A percentile compares a stretch with the other conserved stretches of the same genome.
Conservation (phyloP, 163 green algal genomes). For the Volvox carteri region DNA sequence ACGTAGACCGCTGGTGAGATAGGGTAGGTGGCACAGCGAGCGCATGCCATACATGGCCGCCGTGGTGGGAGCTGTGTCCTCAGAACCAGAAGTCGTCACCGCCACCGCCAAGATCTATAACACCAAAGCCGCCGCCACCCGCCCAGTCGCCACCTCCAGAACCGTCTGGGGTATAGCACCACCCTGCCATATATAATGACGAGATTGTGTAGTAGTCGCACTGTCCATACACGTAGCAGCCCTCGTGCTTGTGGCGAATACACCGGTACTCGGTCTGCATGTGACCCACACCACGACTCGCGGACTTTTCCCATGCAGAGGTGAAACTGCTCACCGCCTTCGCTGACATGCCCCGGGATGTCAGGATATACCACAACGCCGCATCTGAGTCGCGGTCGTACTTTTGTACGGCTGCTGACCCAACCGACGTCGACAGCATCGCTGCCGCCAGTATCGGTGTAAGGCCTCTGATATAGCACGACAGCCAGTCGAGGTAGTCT, state of each 20-base stretch:
- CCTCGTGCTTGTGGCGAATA: neutral
- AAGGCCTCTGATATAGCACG: neutral
- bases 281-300: neutral
- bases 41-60: too few relatives aligned
- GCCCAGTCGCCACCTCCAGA: neutral
- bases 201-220: conserved; percentile 3
- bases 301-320: neutral
- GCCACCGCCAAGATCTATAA: neutral
- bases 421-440: neutral
- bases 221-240: neutral
- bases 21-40: too few relatives aligned
- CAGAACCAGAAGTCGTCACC: too few relatives aligned
- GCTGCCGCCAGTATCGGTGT: neutral
- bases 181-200: neutral
- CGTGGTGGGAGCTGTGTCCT: too few relatives aligned
- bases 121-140: neutral
- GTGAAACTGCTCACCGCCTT: neutral
- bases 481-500: neutral
- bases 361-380: conserved; percentile 12
- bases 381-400: too few relatives aligned
- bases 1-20: too few relatives aligned
- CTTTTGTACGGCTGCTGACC: neutral
- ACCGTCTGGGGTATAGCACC: neutral
- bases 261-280: neutral
- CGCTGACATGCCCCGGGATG: neutral